phyloP scores from a whole-genome alignment of 805 yeast genomes.

The Candida saitoana region DNA sequence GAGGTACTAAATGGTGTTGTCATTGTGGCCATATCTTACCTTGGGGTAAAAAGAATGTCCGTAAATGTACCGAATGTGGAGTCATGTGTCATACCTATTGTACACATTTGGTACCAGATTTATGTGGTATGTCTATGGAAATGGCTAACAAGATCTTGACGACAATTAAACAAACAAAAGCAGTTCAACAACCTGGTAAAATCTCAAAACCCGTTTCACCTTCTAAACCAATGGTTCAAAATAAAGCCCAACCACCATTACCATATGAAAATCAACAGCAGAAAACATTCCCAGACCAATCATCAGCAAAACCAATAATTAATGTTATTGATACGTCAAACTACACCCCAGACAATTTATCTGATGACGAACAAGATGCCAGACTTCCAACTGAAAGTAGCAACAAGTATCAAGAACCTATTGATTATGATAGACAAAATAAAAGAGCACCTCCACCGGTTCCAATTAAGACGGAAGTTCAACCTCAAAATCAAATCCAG shows the following conservation, averaged over 20 bases:
- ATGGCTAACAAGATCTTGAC: conserved; percentile 85
- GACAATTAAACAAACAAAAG: conserved; percentile 70
- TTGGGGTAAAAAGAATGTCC: conserved; percentile 87
- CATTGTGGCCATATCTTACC: conserved; percentile 97
- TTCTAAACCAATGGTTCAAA: conserved; percentile 6
- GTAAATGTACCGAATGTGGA: conserved; percentile 92
- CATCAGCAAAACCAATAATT: background rate
- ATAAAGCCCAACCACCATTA: conserved; percentile 1
- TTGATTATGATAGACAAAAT: conserved; percentile 18
- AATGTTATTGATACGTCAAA: background rate
- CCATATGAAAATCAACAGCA: conserved; percentile 7
- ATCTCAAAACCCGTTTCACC: background rate
- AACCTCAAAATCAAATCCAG: conserved; percentile 7
- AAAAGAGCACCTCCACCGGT: conserved; percentile 20
- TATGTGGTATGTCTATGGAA: conserved; percentile 98
- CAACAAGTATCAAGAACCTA: conserved; percentile 24
- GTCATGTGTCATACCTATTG: conserved; percentile 92
- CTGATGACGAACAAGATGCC: conserved; percentile 21
- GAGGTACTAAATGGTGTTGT: conserved; percentile 99
- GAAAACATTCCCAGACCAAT: background rate
- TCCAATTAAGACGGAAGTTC: background rate
- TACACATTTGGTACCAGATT: conserved; percentile 92
- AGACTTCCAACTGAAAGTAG: conserved; percentile 29
- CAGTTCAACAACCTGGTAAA: conserved; percentile 11
- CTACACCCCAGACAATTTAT: conserved; percentile 1